Evolutionary conservation across 345 rosid species (phyloP).

Genomic region (Theobroma cacao): DNA sequence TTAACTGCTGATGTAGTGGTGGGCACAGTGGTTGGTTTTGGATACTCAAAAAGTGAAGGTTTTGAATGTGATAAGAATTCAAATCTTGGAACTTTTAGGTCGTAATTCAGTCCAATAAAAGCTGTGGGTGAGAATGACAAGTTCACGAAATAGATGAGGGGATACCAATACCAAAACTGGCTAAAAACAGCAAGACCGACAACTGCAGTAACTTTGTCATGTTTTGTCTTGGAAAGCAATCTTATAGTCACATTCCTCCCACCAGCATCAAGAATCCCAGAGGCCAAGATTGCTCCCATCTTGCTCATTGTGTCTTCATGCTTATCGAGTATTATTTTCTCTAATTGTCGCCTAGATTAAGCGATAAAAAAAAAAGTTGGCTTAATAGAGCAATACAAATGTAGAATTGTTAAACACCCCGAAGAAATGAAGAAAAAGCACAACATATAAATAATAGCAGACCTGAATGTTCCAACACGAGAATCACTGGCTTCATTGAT

Average conservation of each 20-base stretch:
- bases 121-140: slow-evolving; percentile 95
- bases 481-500: slow-evolving; percentile 92
- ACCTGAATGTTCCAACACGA: slow-evolving; percentile 97
- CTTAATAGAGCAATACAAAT: not conserved
- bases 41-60: slow-evolving; percentile 95
- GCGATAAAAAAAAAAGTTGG: not conserved
- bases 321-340: slow-evolving; percentile 90
- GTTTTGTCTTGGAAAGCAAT: slow-evolving; percentile 90
- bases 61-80: slow-evolving; percentile 92
- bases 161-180: slow-evolving; percentile 99
- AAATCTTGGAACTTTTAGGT: slow-evolving; percentile 89
- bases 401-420: not conserved
- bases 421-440: not conserved
- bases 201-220: slow-evolving; percentile 89
- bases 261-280: slow-evolving; percentile 97
- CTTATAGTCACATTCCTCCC: slow-evolving; percentile 95
- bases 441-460: not conserved
- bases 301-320: slow-evolving; percentile 99
- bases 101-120: slow-evolving; percentile 84
- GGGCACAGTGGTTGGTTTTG: slow-evolving; percentile 81
- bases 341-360: slow-evolving; percentile 72
- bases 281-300: slow-evolving; percentile 98
- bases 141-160: slow-evolving; percentile 87
- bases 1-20: slow-evolving; percentile 82
- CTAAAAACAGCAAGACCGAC: slow-evolving; percentile 97